A percentile compares a stretch with the other conserved stretches of the same genome.
Conservation (phyloP, 306 rosid genomes). For the Medicago ruthenica region DNA sequence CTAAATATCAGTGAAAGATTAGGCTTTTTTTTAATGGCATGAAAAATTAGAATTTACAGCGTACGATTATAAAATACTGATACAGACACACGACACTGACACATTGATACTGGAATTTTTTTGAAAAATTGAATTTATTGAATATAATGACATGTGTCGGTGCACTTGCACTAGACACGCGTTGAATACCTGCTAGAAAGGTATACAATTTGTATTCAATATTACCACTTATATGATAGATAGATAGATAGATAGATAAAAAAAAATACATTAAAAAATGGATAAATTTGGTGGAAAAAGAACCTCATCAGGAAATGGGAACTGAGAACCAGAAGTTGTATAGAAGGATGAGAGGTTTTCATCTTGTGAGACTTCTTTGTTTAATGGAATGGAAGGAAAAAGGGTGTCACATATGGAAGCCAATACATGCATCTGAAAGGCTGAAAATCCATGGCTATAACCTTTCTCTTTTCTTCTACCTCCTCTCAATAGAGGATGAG, state of each 20-base stretch:
- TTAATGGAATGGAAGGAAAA: slow-evolving; percentile 61
- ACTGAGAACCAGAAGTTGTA: slow-evolving; percentile 62
- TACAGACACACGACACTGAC: too few species aligned
- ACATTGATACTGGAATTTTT: too few species aligned
- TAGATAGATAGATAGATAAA: too few species aligned
- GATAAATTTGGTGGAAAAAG: not conserved
- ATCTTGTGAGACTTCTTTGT: slow-evolving; percentile 28
- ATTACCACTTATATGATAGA: not conserved
- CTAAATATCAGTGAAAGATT: too few species aligned
- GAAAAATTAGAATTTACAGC: not conserved
- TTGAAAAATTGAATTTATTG: too few species aligned
- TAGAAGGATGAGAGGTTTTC: slow-evolving; percentile 51
- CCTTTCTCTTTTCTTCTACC: slow-evolving; percentile 46
- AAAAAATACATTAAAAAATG: not conserved
- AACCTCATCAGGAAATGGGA: slow-evolving; percentile 81
- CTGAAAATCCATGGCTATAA: slow-evolving; percentile 70
- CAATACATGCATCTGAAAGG: slow-evolving; percentile 61
- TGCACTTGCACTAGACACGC: too few species aligned
- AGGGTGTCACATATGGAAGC: slow-evolving; percentile 78
- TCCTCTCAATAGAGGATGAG: slow-evolving; percentile 65
- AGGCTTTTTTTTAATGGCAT: too few species aligned
- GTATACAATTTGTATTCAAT: too few species aligned
- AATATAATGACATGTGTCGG: too few species aligned
- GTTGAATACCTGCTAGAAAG: too few species aligned
- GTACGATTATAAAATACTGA: not conserved